Base-by-base conservation (phyloP, 257 asterid genomes). In the Paraleonurus japonicus region DNA sequence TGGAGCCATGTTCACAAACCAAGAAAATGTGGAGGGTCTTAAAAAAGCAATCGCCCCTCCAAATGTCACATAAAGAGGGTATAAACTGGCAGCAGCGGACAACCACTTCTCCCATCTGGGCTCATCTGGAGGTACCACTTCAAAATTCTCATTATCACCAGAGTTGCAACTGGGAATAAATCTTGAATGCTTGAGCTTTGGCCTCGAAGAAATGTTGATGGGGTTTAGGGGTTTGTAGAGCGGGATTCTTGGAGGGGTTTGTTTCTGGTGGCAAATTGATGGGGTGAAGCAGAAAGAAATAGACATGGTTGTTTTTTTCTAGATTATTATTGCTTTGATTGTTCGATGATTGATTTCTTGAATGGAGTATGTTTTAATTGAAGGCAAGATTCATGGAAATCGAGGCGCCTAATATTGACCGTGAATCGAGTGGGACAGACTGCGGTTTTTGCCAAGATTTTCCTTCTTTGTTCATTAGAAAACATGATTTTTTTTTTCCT, bases 61-160 rank as follows among this genome's bases (percentile, higher is more conserved):
- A 43, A 78, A 87, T 15, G 88, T 88, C 55, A 92, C 97, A 81
- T 92, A 90, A 5, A 92, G 62, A 61, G 98, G 98, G 81, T 87
- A 92, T 79, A 90, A 86, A 53, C 93, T 87, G 6, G 95, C 96
- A 37, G 90, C 89, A 71, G 82, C 47, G 45, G 88, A 77, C 79
- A 88, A 30, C 83, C 82, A 82, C 4, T 79, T 81, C 75, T 85
- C 93, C 96, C 88, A 87, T 79, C 81, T 71, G 73, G 90, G 85
- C 81, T 85, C 80, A 60, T 76, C 85, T 5, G 77, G 65, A 65
- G 64, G 69, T 57, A 67, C 79, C 48, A 64, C 43, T 54, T 66
- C 79, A 22, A 81, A 74, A 61, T 78, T 80, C 17, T 61, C 71
- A 65, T 64, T 17, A 19, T 13, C 76, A 5, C 80, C 77, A 17